Evolutionary conservation across 805 yeast genomes (phyloP).

Genomic region (Ascoidea asiatica): DNA sequence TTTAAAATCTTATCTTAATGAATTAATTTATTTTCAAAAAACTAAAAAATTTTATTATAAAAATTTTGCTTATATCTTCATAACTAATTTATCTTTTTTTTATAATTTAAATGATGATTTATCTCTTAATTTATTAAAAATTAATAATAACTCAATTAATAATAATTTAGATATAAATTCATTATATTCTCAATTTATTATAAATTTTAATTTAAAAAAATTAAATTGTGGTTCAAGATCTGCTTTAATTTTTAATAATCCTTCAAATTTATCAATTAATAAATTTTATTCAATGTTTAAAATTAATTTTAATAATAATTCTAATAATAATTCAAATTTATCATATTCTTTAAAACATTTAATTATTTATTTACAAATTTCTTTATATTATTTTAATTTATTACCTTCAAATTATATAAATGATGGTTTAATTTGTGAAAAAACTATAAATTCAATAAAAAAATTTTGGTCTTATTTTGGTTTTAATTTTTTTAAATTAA

Average conservation of each 20-base stretch:
- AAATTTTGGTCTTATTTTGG: conserved; percentile 82
- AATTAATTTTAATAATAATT: conserved; percentile 19
- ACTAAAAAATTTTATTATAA: conserved; percentile 34
- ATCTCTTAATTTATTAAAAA: background rate
- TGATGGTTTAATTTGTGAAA: conserved; percentile 76
- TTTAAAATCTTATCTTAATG: conserved; percentile 50
- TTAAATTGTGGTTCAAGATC: conserved; percentile 81
- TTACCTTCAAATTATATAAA: conserved; percentile 47
- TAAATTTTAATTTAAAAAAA: conserved; percentile 66
- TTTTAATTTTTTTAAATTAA: conserved; percentile 23
- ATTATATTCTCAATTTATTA: conserved; percentile 28
- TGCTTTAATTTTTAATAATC: conserved; percentile 52
- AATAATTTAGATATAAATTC: background rate
- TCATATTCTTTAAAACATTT: conserved; percentile 51
- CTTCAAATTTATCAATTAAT: conserved; percentile 67
- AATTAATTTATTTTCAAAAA: conserved; percentile 52
- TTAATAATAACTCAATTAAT: background rate
- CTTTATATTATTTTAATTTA: conserved; percentile 65
- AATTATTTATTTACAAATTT: conserved; percentile 60
- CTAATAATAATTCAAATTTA: background rate
- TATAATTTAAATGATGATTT: conserved; percentile 2
- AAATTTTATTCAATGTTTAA: conserved; percentile 69
- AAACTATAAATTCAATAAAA: conserved; percentile 56
- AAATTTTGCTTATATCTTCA: conserved; percentile 48
- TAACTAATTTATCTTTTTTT: conserved; percentile 71